Conservation (phyloP, 192 early-diverging fungal genomes). For the Coemansia sp. region DNA sequence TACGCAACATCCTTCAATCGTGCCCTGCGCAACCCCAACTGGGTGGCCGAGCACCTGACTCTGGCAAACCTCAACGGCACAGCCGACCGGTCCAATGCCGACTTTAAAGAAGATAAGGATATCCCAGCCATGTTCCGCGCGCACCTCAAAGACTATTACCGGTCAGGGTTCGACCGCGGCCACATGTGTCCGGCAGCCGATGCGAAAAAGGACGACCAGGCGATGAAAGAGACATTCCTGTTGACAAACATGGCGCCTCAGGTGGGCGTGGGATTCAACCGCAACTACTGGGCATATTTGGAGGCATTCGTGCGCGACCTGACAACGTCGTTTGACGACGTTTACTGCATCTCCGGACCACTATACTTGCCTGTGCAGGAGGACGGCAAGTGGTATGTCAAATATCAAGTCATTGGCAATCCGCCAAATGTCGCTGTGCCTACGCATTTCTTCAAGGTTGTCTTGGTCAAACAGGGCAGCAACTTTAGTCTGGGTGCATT, state of each 20-base stretch:
- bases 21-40: conserved; percentile 69
- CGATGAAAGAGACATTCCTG: conserved; percentile 86
- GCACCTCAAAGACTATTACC: conserved; percentile 75
- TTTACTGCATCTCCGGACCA: conserved; percentile 86
- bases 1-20: conserved; percentile 80
- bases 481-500: conserved; percentile 64
- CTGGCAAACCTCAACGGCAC: conserved; percentile 57
- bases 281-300: conserved; percentile 89
- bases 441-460: conserved; percentile 92
- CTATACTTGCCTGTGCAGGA: conserved; percentile 79
- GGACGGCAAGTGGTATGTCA: conserved; percentile 74
- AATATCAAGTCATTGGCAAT: conserved; percentile 84
- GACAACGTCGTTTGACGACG: conserved; percentile 72
- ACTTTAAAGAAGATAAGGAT: conserved; percentile 74
- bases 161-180: conserved; percentile 85
- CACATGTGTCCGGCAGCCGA: conserved; percentile 93
- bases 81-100: conserved; percentile 59
- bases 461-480: conserved; percentile 62
- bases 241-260: conserved; percentile 79
- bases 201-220: conserved; percentile 64
- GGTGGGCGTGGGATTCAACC: conserved; percentile 83
- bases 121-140: conserved; percentile 77
- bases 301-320: conserved; percentile 78
- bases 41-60: conserved; percentile 75
- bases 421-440: conserved; percentile 90